Base-by-base conservation (phyloP, 2,329 filamentous ascomycete genomes). In the Diaporthe sp. region DNA sequence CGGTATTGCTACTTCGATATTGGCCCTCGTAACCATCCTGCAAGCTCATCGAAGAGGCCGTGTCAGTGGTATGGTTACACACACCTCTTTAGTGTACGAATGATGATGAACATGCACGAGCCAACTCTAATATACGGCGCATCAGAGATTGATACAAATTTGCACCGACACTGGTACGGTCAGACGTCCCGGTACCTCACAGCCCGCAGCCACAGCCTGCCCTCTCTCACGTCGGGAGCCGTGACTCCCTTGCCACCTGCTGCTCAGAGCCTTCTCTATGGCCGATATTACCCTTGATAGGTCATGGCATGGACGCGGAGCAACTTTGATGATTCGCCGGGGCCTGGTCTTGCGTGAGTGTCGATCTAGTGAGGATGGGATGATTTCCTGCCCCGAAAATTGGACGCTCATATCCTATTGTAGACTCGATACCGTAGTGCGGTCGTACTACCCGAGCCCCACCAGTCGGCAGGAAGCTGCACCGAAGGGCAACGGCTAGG, bases 41-140 rank as follows among this genome's bases (percentile, higher is more conserved):
- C 61, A 67, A 10, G 30, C 30, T 38, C 22, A 52, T 19, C 22
- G 12, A 2, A 35, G 7, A 12, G 4, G 45, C 0, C 8, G 17
- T 38, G 22, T 3, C 7, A 38, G 12, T 22, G 30, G 61, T 52
- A 52, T 28, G 64, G 1, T 50, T n/a, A n/a, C 30, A 4, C 12
- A 28, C n/a, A 10, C 12, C 19, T 2, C 10, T 25, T 5, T 35
- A 0, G n/a, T 35, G 13, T 10, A 12, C 4, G 1, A 47, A 12
- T 6, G 10, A 10, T 2, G 19, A 2, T 33, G 40, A 7, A 22
- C 9, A n/a, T 2, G 17, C 8, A 0, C 17, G 0, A 64, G 19
- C 13, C 22, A 9, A 1, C 30, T 2, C 61, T 67, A 17, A 67
- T 33, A 28, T 8, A 19, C 7, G 6, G 8, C 22, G 6, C 2